A percentile compares a stretch with the other conserved stretches of the same genome.
Evolutionary conservation across 75 land plant genomes (phyloP).

Genomic region (Pinus taeda): DNA sequence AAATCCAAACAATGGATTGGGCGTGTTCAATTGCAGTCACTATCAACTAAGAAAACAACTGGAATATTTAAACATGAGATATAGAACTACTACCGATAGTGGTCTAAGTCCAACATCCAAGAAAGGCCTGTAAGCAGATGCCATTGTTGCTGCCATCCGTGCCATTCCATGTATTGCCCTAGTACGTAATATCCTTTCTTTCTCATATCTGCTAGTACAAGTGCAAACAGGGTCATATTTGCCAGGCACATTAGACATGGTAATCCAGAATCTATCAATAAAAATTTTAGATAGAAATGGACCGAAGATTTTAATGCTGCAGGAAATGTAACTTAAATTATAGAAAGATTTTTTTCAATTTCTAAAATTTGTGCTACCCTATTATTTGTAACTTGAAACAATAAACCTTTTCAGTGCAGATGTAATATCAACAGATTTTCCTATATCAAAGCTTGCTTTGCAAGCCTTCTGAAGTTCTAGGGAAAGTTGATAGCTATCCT

Average conservation of each 20-base stretch:
- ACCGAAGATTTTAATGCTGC: background rate
- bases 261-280: background rate
- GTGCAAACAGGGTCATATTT: background rate
- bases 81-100: conserved; percentile 26
- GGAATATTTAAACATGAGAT: background rate
- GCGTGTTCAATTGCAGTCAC: background rate
- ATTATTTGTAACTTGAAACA: background rate
- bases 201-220: conserved; percentile 35
- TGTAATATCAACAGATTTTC: conserved; percentile 28
- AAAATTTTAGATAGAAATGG: background rate
- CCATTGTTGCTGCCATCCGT: conserved; percentile 61
- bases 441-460: conserved; percentile 11
- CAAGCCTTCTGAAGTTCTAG: conserved; percentile 36
- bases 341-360: too few relatives aligned
- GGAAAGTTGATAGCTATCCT: conserved; percentile 51
- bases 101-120: conserved; percentile 52
- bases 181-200: conserved; percentile 30
- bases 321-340: background rate
- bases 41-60: background rate
- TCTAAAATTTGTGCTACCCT: background rate
- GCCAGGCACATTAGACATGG: background rate
- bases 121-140: conserved; percentile 50
- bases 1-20: background rate
- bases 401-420: conserved; percentile 26
- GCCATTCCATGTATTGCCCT: conserved; percentile 54